Evolutionary conservation across 2,329 filamentous ascomycete species (phyloP), one percentile per base, ranked within the genome.

Genomic region (Thyridium curvatum): DNA sequence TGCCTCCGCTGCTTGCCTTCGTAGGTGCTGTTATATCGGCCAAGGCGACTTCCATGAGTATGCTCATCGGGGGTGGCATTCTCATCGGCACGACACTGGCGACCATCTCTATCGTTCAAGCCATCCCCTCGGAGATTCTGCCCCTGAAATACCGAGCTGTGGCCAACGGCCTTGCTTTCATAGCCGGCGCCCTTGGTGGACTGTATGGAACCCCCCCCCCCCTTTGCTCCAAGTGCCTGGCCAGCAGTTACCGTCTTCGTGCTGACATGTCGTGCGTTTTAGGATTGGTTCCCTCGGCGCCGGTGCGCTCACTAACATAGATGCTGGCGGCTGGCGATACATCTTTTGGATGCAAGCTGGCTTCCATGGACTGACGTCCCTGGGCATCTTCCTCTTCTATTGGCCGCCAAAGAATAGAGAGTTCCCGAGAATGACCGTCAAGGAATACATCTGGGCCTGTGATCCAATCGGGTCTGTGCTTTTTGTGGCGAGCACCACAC

Each of bases 331-430:
- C 15, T 78, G 73, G 73, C 61, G 74, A 2, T 65, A 68, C 46
- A 77, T 78, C 46, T 78, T 75, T 50, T 78, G 73, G 73, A 73
- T 77, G 12, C 73, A 77, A 52, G 72, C 72, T 2, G 71, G 60
- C 7, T 68, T 77, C 42, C 72, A 76, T 43, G 61, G 63, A 8
- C 53, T 64, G 12, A 72, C 69, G 0, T 60, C 64, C 2, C 29
- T 72, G 1, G 71, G 72, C 4, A 52, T 77, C 26, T 50, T 75
- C 28, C 44, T 64, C 18, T 66, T 71, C 52, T 68, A 74, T 59
- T 63, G 63, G 59, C 66, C 66, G 18, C 60, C 62, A 4, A 64
- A 64, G 44, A 53, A 50, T 33, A 44, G 46, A 7, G 59, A 65
- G 35, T 60, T 57, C 17, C 54, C 59, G 1, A 62, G 57, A 38